These are phyloP conservation scores for Bryopsis sp. DNA, from an alignment of 139 green algal genomes.

Conservation along the genomic window DNA sequence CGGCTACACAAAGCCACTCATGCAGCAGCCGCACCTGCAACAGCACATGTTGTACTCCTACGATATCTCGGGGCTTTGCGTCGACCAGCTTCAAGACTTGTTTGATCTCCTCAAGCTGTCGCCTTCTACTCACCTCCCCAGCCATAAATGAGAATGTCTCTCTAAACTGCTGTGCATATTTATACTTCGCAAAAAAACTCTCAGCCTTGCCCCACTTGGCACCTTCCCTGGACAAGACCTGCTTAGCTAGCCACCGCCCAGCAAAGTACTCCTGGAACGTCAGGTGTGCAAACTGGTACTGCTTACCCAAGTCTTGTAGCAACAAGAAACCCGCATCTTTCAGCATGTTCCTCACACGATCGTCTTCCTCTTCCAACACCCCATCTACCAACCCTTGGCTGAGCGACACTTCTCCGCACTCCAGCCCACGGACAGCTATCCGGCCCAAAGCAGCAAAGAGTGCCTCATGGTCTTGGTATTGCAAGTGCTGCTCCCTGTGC, in stretches of 20 bases:
- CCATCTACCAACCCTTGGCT: not conserved
- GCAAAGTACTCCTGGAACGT: constrained; percentile 15
- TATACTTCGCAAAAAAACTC: not conserved
- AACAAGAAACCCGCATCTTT: constrained; percentile 3
- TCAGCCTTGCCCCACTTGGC: not conserved
- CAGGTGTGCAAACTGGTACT: constrained; percentile 7
- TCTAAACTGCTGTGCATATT: not conserved
- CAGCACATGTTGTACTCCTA: too few relatives aligned
- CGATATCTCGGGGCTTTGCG: too few relatives aligned
- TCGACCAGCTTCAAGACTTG: too few relatives aligned
- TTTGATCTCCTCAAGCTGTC: too few relatives aligned
- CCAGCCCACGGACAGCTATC: not conserved
- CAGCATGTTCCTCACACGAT: not conserved
- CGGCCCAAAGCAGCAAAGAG: not conserved
- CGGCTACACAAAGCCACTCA: too few relatives aligned
- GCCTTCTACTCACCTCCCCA: too few relatives aligned
- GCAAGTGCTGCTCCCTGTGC: too few relatives aligned
- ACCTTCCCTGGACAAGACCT: too few relatives aligned
- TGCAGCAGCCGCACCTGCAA: too few relatives aligned
- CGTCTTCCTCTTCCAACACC: not conserved
- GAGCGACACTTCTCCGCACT: not conserved
- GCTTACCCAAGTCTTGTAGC: not conserved
- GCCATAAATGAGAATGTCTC: not conserved
- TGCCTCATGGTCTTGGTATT: too few relatives aligned
- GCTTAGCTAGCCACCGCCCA: not conserved